Conservation (phyloP, 2,329 filamentous ascomycete species). For the Cladosporium sp. region DNA sequence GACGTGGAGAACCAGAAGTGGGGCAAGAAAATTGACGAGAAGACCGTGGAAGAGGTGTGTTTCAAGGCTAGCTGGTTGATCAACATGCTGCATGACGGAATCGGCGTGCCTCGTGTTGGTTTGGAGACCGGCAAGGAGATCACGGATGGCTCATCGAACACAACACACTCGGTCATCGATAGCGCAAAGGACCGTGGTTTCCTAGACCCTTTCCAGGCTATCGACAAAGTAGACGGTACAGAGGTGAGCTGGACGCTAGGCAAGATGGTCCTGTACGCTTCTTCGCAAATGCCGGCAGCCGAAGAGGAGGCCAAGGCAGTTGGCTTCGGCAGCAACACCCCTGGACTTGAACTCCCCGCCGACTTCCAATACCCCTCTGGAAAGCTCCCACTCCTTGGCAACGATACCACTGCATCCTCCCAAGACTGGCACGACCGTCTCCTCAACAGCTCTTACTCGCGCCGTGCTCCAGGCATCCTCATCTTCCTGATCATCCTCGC, state of each 20-base stretch:
- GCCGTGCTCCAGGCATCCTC: constrained; percentile 68
- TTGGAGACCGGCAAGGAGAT: constrained; percentile 57
- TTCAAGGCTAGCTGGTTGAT: constrained; percentile 99
- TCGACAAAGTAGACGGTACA: constrained; percentile 84
- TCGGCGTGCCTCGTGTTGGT: constrained; percentile 82
- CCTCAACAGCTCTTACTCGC: constrained; percentile 59
- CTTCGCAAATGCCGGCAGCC: constrained; percentile 74
- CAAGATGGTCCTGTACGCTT: constrained; percentile 92
- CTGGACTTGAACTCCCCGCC: constrained; percentile 37
- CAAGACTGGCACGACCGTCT: constrained; percentile 56
- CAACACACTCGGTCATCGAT: constrained; percentile 65
- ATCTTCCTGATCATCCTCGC: constrained; percentile 72
- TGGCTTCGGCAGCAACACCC: constrained; percentile 86
- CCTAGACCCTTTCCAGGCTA: constrained; percentile 81
- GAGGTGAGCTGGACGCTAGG: constrained; percentile 97
- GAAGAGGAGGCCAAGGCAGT: constrained; percentile 62
- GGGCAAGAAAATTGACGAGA: constrained; percentile 68
- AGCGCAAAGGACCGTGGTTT: constrained; percentile 71
- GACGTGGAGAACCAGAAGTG: constrained; percentile 64
- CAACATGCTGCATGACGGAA: constrained; percentile 91
- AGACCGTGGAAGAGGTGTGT: constrained; percentile 80
- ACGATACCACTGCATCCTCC: constrained; percentile 38
- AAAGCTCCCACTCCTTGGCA: constrained; percentile 31
- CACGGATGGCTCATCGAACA: constrained; percentile 56
- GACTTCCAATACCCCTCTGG: constrained; percentile 81